phyloP scores from a whole-genome alignment of 768 basidiomycete genomes.

The Trametes gibbosa region DNA sequence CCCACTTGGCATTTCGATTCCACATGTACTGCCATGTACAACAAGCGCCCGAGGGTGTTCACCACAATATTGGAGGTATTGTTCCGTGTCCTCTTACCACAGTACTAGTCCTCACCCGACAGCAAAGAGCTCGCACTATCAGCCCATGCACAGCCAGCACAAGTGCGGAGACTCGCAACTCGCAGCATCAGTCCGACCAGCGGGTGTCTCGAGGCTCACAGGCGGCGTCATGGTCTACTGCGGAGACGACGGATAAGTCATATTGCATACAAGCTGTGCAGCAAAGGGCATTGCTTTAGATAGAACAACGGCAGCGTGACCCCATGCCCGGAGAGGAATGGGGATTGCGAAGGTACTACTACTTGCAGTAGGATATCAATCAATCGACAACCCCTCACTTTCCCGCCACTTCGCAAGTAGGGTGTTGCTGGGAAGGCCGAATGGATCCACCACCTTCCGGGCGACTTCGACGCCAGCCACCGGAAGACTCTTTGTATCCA shows the following conservation, averaged over 20 bases:
- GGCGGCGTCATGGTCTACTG: not conserved
- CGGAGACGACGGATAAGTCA: not conserved
- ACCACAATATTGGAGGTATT: too few species aligned
- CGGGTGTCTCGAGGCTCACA: not conserved
- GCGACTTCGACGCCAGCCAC: slow-evolving; percentile 40
- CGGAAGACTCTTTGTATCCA: slow-evolving; percentile 32
- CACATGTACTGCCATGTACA: slow-evolving; percentile 2
- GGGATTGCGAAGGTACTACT: too few species aligned
- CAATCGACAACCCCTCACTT: slow-evolving; percentile 35
- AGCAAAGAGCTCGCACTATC: not conserved
- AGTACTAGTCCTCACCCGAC: too few species aligned
- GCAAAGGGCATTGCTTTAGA: too few species aligned
- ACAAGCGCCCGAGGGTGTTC: not conserved
- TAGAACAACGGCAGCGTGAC: too few species aligned
- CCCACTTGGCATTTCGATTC: slow-evolving; percentile 1
- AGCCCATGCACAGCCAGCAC: not conserved
- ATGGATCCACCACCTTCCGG: slow-evolving; percentile 42
- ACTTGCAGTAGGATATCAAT: slow-evolving; percentile 3
- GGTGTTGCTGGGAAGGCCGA: slow-evolving; percentile 38
- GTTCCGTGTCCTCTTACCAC: not conserved
- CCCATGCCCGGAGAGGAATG: too few species aligned
- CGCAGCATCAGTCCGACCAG: not conserved
- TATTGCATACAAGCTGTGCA: not conserved
- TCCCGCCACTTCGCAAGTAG: slow-evolving; percentile 37
- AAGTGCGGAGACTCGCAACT: not conserved